Conservation (phyloP, 2,329 filamentous ascomycete species). For the Dothistroma pini region DNA sequence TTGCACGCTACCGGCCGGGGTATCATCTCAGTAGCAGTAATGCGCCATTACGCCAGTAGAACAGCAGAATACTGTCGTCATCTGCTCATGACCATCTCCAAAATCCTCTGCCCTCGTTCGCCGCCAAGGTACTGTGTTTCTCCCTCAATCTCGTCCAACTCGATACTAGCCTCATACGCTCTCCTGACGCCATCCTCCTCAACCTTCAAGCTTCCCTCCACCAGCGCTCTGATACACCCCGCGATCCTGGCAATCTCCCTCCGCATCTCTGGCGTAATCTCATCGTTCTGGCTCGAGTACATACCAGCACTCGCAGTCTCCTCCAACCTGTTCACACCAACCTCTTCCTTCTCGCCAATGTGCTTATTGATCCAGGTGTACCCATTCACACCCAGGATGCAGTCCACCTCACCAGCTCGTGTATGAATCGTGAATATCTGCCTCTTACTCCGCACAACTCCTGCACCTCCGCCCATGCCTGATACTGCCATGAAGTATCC, state of each 20-base stretch:
- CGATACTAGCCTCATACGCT: slow-evolving; percentile 77
- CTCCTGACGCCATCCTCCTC: slow-evolving; percentile 84
- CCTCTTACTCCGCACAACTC: slow-evolving; percentile 76
- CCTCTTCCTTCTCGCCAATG: slow-evolving; percentile 59
- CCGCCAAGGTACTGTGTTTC: slow-evolving; percentile 46
- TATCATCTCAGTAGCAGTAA: neutral
- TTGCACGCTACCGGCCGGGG: neutral
- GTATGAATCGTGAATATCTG: slow-evolving; percentile 82
- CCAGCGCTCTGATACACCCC: slow-evolving; percentile 76
- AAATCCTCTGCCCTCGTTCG: slow-evolving; percentile 36
- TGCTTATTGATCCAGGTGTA: slow-evolving; percentile 91
- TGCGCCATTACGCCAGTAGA: neutral
- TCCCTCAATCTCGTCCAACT: slow-evolving; percentile 62
- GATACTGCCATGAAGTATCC: slow-evolving; percentile 81
- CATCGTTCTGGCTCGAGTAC: slow-evolving; percentile 94
- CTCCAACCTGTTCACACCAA: slow-evolving; percentile 76
- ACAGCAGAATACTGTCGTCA: neutral
- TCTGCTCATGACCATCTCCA: slow-evolving; percentile 33
- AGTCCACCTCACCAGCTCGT: slow-evolving; percentile 66
- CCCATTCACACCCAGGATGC: slow-evolving; percentile 90
- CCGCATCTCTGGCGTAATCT: slow-evolving; percentile 70
- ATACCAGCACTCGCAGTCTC: slow-evolving; percentile 80
- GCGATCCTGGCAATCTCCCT: slow-evolving; percentile 82
- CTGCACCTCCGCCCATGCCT: slow-evolving; percentile 72
- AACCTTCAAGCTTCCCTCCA: slow-evolving; percentile 76